Conservation (phyloP, 805 yeast genomes). For the Suhomyces kilbournensis region DNA sequence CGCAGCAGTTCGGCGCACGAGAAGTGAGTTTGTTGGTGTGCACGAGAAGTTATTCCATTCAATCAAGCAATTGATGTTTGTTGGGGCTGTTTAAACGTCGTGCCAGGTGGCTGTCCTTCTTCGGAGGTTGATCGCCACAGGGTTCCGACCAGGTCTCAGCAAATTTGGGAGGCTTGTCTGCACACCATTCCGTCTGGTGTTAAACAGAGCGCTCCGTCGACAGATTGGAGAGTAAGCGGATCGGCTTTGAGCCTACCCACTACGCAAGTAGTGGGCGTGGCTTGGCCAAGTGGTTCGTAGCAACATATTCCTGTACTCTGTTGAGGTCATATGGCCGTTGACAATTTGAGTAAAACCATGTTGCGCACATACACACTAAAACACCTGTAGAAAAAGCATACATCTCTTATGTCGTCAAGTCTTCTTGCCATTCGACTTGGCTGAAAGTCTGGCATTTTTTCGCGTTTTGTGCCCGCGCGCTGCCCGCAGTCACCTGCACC, state of each 20-base stretch:
- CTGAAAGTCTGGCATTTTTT: neutral
- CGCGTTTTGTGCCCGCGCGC: neutral
- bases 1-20: constrained; percentile 70
- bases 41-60: constrained; percentile 9
- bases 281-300: constrained; percentile 70
- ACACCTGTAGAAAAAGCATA: neutral
- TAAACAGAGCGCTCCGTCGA: constrained; percentile 97
- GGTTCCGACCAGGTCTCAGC: constrained; percentile 17
- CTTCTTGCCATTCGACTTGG: no score
- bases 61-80: constrained; percentile 18
- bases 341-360: constrained; percentile 99
- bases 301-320: constrained; percentile 99
- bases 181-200: constrained; percentile 34
- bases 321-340: constrained; percentile 87
- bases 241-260: constrained; percentile 58
- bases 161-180: constrained; percentile 11
- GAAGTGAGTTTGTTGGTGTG: constrained; percentile 50
- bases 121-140: constrained; percentile 51
- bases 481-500: neutral
- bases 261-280: constrained; percentile 34
- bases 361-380: constrained; percentile 69
- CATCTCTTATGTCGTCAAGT: no score
- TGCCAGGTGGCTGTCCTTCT: constrained; percentile 37
- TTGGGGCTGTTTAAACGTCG: constrained; percentile 20
- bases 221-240: constrained; percentile 80